These are phyloP conservation scores for Pulveroboletus frians DNA, from an alignment of 768 basidiomycete species.

Conservation along the genomic window DNA sequence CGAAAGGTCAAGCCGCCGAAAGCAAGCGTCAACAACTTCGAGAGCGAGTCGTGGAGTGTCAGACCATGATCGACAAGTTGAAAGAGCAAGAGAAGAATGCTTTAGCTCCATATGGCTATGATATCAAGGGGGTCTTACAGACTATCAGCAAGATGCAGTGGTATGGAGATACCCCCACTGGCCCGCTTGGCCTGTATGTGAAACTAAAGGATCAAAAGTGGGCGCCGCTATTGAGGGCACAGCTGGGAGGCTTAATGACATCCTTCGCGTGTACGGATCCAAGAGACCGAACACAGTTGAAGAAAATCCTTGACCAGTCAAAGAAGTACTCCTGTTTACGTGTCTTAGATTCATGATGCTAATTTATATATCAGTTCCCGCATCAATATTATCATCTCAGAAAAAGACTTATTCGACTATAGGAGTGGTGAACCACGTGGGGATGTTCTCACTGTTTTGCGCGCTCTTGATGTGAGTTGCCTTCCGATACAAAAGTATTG, in stretches of 20 bases:
- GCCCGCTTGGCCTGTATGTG: slow-evolving; percentile 77
- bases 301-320: slow-evolving; percentile 46
- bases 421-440: slow-evolving; percentile 62
- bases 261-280: slow-evolving; percentile 73
- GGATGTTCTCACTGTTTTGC: slow-evolving; percentile 66
- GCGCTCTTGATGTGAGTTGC: slow-evolving; percentile 66
- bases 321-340: slow-evolving; percentile 54
- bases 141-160: slow-evolving; percentile 49
- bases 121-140: slow-evolving; percentile 54
- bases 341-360: slow-evolving; percentile 1
- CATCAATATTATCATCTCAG: slow-evolving; percentile 54
- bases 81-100: slow-evolving; percentile 51
- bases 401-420: slow-evolving; percentile 80
- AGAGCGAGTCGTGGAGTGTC: slow-evolving; percentile 40
- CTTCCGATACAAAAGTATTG: neutral
- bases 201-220: slow-evolving; percentile 67
- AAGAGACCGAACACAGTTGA: slow-evolving; percentile 55
- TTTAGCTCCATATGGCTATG: slow-evolving; percentile 56
- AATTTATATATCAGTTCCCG: slow-evolving; percentile 36
- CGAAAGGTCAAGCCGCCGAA: slow-evolving; percentile 36
- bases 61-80: slow-evolving; percentile 47
- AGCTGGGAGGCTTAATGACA: slow-evolving; percentile 54
- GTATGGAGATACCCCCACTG: slow-evolving; percentile 63
- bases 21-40: slow-evolving; percentile 29
- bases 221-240: slow-evolving; percentile 57